Conservation (phyloP, 208 protist genomes). For the Leishmania aethiopica region DNA sequence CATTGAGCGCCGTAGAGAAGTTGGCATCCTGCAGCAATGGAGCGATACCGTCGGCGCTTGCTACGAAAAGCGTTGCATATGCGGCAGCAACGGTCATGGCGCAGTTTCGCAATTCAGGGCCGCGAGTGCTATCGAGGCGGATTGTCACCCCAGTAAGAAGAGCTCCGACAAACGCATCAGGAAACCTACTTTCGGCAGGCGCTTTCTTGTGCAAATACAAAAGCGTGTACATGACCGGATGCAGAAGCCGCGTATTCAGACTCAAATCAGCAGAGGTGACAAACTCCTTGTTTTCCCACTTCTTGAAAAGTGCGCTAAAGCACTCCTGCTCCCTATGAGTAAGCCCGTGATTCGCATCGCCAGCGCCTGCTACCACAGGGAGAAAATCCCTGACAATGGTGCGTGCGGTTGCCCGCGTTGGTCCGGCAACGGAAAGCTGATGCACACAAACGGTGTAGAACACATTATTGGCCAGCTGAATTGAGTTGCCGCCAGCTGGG, state of each 20-base stretch:
- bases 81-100: conserved; percentile 44
- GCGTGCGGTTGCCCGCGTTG: conserved; percentile 2
- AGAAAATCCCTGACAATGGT: conserved; percentile 24
- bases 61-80: conserved; percentile 43
- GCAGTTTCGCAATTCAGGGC: conserved; percentile 17
- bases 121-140: conserved; percentile 45
- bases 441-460: conserved; percentile 30
- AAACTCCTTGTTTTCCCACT: conserved; percentile 46
- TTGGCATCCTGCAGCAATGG: conserved; percentile 32
- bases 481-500: conserved; percentile 2
- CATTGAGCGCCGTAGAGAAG: conserved; percentile 25
- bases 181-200: conserved; percentile 17
- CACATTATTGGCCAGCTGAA: conserved; percentile 3
- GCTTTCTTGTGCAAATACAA: conserved; percentile 31
- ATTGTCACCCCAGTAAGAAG: conserved; percentile 52
- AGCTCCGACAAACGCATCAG: conserved; percentile 33
- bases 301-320: conserved; percentile 20
- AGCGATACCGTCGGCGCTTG: conserved; percentile 22
- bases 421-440: conserved; percentile 12
- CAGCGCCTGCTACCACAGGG: neutral
- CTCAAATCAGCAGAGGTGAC: conserved; percentile 38
- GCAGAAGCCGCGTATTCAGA: conserved; percentile 46
- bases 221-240: conserved; percentile 65
- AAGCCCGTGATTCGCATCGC: neutral
- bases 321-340: conserved; percentile 10